Evolutionary conservation across 2,329 filamentous ascomycete species (phyloP), one percentile per base, ranked within the genome.

Genomic region (Xylariales sp.): DNA sequence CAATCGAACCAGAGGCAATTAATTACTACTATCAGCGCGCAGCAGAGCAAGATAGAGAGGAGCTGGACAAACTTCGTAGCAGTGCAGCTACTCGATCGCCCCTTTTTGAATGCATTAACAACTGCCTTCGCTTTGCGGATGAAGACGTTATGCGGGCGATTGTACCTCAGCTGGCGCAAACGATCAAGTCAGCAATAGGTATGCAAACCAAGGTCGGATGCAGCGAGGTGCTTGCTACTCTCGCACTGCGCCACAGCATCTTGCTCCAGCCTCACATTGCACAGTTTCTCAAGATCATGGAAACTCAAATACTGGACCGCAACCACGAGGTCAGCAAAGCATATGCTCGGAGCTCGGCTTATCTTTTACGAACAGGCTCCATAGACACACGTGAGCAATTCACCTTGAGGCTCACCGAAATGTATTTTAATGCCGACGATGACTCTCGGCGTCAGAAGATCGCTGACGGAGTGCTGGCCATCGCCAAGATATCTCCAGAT

Each of bases 161-260:
- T 8, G 80, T 83, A 24, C 80, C 82, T 3, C 77, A 71, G 30
- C 72, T 98, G 0, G 84, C 93, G 57, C 74, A 76, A 20, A 83
- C 85, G 0, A 88, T 97, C 62, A 93, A 91, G 57, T 81, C 76
- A 18, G 87, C 90, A 1, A 81, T 98, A 25, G 91, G 90, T 2
- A 81, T 97, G 63, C 91, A 91, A 2, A 94, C 89, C 0, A 97
- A 97, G 66, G 85, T 97, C 33, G 93, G 89, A 25, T 94, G 89
- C 53, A 86, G 85, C 46, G 80, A 88, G 39, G 82, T 96, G 3
- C 72, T 98, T 21, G 85, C 87, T 6, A 90, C 88, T 1, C 72
- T 98, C 6, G 86, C 88, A 35, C 91, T 90, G 35, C 79, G 88
- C 11, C 85, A 91, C 47, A 79, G 77, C 24, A 74, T 82, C 25